Evolutionary conservation across 2,329 filamentous ascomycete genomes (phyloP).

Genomic region (Tolypocladium cylindrosporum): DNA sequence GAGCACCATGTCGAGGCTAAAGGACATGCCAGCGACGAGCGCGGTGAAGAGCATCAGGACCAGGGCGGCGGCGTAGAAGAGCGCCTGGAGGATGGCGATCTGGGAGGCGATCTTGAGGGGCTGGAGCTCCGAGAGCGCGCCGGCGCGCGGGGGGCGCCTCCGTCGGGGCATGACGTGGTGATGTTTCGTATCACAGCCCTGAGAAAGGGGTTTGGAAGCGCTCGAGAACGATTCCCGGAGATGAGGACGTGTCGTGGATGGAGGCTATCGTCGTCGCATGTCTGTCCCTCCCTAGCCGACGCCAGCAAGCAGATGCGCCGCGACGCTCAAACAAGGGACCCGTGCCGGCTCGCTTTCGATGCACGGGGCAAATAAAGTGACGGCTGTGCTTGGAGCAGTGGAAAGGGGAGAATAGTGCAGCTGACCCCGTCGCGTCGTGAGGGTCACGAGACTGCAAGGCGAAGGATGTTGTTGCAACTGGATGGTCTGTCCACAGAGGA

Average conservation of each 20-base stretch:
- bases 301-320: not conserved
- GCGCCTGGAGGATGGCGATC: conserved; percentile 44
- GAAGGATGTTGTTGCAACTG: not conserved
- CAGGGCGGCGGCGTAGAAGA: conserved; percentile 43
- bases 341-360: not conserved
- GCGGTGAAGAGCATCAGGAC: conserved; percentile 48
- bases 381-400: not conserved
- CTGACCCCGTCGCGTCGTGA: not conserved
- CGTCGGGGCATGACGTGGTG: conserved; percentile 37
- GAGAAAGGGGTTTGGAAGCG: rapidly evolving
- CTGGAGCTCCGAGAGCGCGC: conserved; percentile 51
- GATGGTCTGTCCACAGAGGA: not conserved
- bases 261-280: not conserved
- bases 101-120: conserved; percentile 50
- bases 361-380: not conserved
- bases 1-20: conserved; percentile 44
- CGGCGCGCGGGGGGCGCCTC: conserved; percentile 46
- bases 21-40: conserved; percentile 45
- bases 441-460: not conserved
- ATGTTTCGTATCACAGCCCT: not conserved
- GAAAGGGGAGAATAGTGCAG: not conserved
- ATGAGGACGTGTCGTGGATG: not conserved
- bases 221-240: not conserved
- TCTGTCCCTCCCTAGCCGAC: not conserved
- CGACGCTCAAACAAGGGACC: not conserved